Evolutionary conservation across 1,284 basidiomycete genomes (phyloP).

Genomic region (Clitocybe nebularis): DNA sequence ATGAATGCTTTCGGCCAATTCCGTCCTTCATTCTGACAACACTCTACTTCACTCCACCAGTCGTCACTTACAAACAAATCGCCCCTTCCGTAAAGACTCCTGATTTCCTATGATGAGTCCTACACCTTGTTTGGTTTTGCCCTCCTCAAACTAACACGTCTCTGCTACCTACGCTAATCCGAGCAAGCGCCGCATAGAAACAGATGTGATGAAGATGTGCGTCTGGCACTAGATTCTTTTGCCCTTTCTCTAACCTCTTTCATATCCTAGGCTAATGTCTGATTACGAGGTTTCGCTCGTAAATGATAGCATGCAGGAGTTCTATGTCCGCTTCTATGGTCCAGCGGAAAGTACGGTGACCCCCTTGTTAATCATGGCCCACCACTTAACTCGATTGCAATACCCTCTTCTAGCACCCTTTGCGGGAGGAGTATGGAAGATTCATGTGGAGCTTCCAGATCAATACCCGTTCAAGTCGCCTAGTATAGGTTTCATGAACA

Average conservation of each 20-base stretch:
- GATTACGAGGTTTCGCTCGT: slow-evolving; percentile 96
- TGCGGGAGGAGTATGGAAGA: slow-evolving; percentile 96
- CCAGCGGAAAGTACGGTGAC: slow-evolving; percentile 84
- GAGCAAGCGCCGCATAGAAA: slow-evolving; percentile 92
- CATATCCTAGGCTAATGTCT: slow-evolving; percentile 77
- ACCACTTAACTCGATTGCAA: slow-evolving; percentile 10
- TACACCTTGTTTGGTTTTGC: too few relatives aligned
- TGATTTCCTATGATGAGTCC: slow-evolving; percentile 28
- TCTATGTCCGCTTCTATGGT: slow-evolving; percentile 94
- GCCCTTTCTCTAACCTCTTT: slow-evolving; percentile 8
- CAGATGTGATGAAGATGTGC: slow-evolving; percentile 99
- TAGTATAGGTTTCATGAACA: slow-evolving; percentile 99
- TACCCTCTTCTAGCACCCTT: slow-evolving; percentile 73
- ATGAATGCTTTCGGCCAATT: slow-evolving; percentile 10
- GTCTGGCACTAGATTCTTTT: slow-evolving; percentile 6
- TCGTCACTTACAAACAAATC: slow-evolving; percentile 22
- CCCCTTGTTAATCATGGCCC: slow-evolving; percentile 1
- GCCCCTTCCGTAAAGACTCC: slow-evolving; percentile 31
- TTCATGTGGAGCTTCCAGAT: slow-evolving; percentile 98
- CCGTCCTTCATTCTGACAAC: slow-evolving; percentile 32
- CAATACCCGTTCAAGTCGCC: slow-evolving; percentile 99
- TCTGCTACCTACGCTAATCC: slow-evolving; percentile 36
- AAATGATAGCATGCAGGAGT: slow-evolving; percentile 99
- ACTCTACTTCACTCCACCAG: slow-evolving; percentile 2
- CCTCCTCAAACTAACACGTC: slow-evolving; percentile 13